A percentile compares a stretch with the other conserved stretches of the same genome.
These are phyloP conservation scores for Podaxis sp. DNA, from an alignment of 768 basidiomycete species.

Conservation along the genomic window DNA sequence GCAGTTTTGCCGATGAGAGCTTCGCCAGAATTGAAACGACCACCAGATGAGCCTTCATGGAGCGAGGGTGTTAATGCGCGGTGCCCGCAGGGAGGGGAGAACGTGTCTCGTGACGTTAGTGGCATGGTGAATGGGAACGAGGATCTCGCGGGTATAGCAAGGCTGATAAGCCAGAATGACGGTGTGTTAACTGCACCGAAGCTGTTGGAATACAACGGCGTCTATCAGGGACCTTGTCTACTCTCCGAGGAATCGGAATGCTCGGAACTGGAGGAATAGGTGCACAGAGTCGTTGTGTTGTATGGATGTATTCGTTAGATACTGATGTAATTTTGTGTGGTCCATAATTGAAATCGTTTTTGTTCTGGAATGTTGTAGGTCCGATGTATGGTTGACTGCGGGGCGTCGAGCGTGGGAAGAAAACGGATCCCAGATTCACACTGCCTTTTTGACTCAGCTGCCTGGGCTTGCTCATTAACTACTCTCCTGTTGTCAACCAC, in stretches of 20 bases:
- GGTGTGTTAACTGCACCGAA: slow-evolving; percentile 20
- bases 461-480: slow-evolving; percentile 25
- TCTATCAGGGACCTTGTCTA: slow-evolving; percentile 33
- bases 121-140: background rate
- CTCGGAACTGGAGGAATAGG: slow-evolving; percentile 18
- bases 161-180: background rate
- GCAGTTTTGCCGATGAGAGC: background rate
- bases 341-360: background rate
- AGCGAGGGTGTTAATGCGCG: background rate
- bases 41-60: background rate
- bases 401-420: slow-evolving; percentile 26
- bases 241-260: slow-evolving; percentile 24
- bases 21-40: background rate
- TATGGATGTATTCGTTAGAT: background rate
- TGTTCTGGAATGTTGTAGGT: background rate
- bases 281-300: background rate
- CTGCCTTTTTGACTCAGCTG: slow-evolving; percentile 34
- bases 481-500: slow-evolving; percentile 12
- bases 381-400: background rate
- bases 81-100: background rate
- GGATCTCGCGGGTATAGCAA: background rate
- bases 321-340: too few relatives aligned
- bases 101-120: background rate
- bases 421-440: slow-evolving; percentile 14
- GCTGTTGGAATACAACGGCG: slow-evolving; percentile 29